Conservation (phyloP, 108 stramenopile species). For the Fragilariopsis cylindrus region DNA sequence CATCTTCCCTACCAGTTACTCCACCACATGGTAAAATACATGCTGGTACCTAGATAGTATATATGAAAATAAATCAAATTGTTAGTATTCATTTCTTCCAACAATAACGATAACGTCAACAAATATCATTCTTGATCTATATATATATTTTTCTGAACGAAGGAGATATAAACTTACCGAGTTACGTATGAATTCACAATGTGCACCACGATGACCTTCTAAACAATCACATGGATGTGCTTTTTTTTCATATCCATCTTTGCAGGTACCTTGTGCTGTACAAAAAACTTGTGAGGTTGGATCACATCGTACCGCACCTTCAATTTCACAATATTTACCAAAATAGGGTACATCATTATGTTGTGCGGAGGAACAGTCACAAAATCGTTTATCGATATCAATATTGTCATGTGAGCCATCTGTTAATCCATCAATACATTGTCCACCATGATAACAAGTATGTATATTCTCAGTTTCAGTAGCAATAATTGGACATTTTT, state of each 20-base stretch:
- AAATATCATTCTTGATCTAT: too few relatives aligned
- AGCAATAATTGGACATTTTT: slow-evolving; percentile 12
- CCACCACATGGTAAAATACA: slow-evolving; percentile 41
- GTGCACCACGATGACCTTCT: slow-evolving; percentile 36
- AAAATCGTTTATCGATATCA: slow-evolving; percentile 34
- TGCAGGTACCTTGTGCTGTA: slow-evolving; percentile 44
- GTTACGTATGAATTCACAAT: slow-evolving; percentile 47
- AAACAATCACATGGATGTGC: slow-evolving; percentile 43
- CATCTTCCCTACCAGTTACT: neutral
- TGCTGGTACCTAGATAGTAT: slow-evolving; percentile 27
- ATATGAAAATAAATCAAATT: too few relatives aligned
- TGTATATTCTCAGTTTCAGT: neutral
- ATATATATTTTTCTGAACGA: too few relatives aligned
- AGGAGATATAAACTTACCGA: neutral
- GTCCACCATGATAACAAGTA: slow-evolving; percentile 46
- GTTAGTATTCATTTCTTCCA: too few relatives aligned
- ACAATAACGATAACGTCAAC: too few relatives aligned
- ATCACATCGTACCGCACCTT: slow-evolving; percentile 26
- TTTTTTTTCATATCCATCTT: slow-evolving; percentile 26
- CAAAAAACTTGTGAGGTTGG: slow-evolving; percentile 31
- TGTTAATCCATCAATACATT: slow-evolving; percentile 36
- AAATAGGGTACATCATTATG: slow-evolving; percentile 41
- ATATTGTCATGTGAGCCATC: slow-evolving; percentile 11
- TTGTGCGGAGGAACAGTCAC: slow-evolving; percentile 37
- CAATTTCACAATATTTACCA: slow-evolving; percentile 48